Evolutionary conservation across 176 grass and related monocot species (phyloP).

Genomic region (Canna indica): DNA sequence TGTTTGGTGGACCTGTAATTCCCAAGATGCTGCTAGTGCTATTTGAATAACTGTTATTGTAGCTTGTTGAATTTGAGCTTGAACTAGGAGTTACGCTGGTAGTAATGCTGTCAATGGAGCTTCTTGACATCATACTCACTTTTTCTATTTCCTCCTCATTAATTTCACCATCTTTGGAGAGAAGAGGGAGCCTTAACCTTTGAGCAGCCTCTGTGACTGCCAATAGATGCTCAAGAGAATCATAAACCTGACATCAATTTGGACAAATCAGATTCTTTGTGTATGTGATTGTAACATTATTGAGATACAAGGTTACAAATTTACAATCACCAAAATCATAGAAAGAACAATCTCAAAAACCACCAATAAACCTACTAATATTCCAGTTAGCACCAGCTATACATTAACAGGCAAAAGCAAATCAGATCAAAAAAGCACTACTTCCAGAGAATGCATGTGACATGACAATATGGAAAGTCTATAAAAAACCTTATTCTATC

Average conservation of each 20-base stretch:
- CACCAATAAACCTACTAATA: background rate
- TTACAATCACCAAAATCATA: too few species aligned
- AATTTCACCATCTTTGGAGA: constrained; percentile 70
- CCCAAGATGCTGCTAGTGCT: constrained; percentile 35
- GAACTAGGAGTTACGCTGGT: constrained; percentile 60
- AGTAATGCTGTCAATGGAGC: constrained; percentile 58
- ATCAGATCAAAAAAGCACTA: background rate
- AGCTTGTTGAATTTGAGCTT: constrained; percentile 44
- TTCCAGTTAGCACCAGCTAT: background rate
- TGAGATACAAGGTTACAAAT: background rate
- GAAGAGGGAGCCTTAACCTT: constrained; percentile 79
- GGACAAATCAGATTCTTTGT: background rate
- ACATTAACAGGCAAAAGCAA: background rate
- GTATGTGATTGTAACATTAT: background rate
- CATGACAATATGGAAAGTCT: background rate
- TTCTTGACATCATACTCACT: constrained; percentile 66
- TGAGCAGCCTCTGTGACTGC: constrained; percentile 62
- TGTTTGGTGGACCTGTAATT: constrained; percentile 13
- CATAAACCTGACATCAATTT: constrained; percentile 54
- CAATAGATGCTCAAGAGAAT: constrained; percentile 76
- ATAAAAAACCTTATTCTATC: background rate
- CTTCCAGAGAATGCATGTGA: background rate
- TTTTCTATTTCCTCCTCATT: constrained; percentile 81
- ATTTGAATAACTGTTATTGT: constrained; percentile 57
- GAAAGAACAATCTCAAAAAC: background rate